Percentiles rank a stretch among this genome's conserved stretches.
Conservation (phyloP, 345 rosid genomes). For the Xanthoceras sorbifolium region DNA sequence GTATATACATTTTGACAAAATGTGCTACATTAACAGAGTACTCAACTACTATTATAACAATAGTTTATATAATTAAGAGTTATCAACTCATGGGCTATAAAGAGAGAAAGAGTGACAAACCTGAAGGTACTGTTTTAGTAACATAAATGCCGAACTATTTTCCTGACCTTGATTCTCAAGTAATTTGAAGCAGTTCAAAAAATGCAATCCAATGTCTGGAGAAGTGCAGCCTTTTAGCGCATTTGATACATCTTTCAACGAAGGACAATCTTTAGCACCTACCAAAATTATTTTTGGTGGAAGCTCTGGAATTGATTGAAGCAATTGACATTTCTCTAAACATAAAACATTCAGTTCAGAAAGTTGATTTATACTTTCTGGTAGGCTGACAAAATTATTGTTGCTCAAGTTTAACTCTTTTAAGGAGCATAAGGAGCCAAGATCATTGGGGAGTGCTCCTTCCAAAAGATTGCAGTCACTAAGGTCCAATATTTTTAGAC, state of each 20-base stretch:
- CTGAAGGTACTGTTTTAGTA: neutral
- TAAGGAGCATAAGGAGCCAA: neutral
- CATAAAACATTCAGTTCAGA: constrained; percentile 8
- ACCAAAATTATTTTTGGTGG: constrained; percentile 8
- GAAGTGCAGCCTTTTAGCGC: neutral
- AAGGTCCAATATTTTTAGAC: neutral
- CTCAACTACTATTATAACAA: too few species aligned
- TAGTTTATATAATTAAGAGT: neutral
- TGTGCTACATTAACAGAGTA: neutral
- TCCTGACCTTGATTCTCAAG: neutral
- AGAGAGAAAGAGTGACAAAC: neutral
- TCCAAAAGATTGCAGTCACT: neutral
- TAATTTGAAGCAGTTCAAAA: constrained; percentile 8
- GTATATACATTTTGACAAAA: neutral
- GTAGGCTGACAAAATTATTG: neutral
- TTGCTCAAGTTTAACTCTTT: neutral
- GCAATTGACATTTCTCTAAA: constrained; percentile 8
- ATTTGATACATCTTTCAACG: constrained; percentile 4
- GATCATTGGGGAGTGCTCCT: neutral
- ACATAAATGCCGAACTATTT: neutral
- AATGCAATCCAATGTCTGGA: neutral
- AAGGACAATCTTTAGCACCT: neutral
- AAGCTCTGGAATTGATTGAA: constrained; percentile 10
- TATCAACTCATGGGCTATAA: neutral
- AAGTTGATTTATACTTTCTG: neutral